Evolutionary conservation across 2,329 filamentous ascomycete species (phyloP), one percentile per base, ranked within the genome.

Genomic region (Fusarium bulbicola): DNA sequence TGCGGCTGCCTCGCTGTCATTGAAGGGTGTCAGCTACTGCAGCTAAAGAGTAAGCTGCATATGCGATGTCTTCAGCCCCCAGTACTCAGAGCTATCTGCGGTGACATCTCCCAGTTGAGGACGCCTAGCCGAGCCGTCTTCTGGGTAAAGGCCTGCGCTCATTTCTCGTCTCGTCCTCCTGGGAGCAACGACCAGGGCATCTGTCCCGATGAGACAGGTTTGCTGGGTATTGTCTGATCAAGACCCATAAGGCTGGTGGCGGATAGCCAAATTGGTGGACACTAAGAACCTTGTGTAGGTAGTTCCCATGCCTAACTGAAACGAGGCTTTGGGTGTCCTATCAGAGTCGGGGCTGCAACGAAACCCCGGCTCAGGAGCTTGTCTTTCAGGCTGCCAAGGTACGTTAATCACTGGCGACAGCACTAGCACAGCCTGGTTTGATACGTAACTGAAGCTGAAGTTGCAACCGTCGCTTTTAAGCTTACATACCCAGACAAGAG

Each of bases 31-130:
- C 52, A 59, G 24, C 50, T 54, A 13, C 62, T 67, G 50, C 57
- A 50, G 26, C 62, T 58, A 49, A 45, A 43, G 28, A 34, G 21
- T 40, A 72, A 56, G 52, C 68, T 52, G 52, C 63, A 68, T 72
- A 60, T 40, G 1, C 20, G n/a, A 13, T 20, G 40, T 40, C 10
- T 43, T 20, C 24, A 16, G 24, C 64, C 34, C 63, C 63, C 43
- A 63, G 28, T 6, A 24, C 46, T 62, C 20, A 18, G 32, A 42
- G 37, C n/a, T 18, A 7, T 28, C 12, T 9, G 16, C 30, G 42
- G 63, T 26, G 28, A 49, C 6, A 43, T 6, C 13, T 26, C n/a
- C 42, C 20, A 16, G 7, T 50, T 54, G 15, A 30, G 36, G 5
- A 21, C 32, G 20, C 13, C 7, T 14, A 9, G 7, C 63, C 37